Base-by-base conservation (phyloP, 257 asterid genomes). In the Ilex aquifolium region DNA sequence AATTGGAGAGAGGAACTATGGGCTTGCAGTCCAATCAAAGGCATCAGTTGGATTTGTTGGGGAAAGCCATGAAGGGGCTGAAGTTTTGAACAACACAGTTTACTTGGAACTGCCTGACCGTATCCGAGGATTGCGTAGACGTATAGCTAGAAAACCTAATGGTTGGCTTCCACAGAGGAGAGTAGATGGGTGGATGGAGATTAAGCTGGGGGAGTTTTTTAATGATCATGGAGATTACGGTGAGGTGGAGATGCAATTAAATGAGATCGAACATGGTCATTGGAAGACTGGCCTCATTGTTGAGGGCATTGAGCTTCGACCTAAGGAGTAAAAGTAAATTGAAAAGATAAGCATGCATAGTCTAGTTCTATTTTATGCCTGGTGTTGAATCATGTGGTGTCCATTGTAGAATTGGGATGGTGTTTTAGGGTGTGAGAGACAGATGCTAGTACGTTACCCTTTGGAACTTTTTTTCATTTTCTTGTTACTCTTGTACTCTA, bases 271-370 rank as follows among this genome's bases (percentile, higher is more conserved):
- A 49, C 65, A n/a, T 57, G 73, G 74, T 8, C 32, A 71, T 31
- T 65, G 64, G 10, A 83, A 85, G 60, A 63, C 58, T 5, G 95
- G 96, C 53, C 80, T 88, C 48, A 40, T 80, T 6, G 65, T 88
- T 11, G 77, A 88, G 68, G 95, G 90, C 32, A 71, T 88, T 27
- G 95, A 83, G 77, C 77, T 88, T 80, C 77, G 86, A 44, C 86
- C 91, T 4, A 49, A 49, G 2, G 54, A 6, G 54, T 12, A 15
- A 15, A 12, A 49, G 14, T 7, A n/a, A 49, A n/a, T 12, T 12
- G 17, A 49, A 11, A 49, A 49, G 17, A 44, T 21, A 21, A 0
- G 27, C 27, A 21, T 21, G 27, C 27, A 21, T 21, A 21, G 27
- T 21, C 27, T 21, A 21, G 27, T 21, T 21, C 27, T 21, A 21